These are phyloP conservation scores for Boletus reticuloceps DNA, from an alignment of 768 basidiomycete species.

Conservation along the genomic window DNA sequence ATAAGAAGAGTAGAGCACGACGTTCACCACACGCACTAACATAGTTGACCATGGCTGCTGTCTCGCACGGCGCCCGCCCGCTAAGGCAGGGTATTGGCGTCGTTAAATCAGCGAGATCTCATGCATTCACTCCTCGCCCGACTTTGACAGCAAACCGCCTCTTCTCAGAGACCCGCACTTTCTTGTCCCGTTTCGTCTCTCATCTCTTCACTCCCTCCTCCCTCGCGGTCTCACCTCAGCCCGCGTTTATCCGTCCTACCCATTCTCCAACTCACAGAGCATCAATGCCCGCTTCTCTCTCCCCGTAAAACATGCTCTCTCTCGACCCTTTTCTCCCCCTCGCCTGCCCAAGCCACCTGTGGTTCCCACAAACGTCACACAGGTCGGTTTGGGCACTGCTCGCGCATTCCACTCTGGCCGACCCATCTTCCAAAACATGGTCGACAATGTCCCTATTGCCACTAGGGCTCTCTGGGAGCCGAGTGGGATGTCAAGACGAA, in stretches of 20 bases:
- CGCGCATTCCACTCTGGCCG: slow-evolving; percentile 72
- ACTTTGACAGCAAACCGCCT: slow-evolving; percentile 39
- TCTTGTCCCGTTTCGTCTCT: slow-evolving; percentile 54
- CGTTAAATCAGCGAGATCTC: slow-evolving; percentile 32
- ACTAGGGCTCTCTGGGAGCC: slow-evolving; percentile 67
- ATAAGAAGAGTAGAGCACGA: too few relatives aligned
- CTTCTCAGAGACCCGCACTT: slow-evolving; percentile 50
- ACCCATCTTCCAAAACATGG: slow-evolving; percentile 76
- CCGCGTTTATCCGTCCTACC: slow-evolving; percentile 10
- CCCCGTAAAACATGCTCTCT: slow-evolving; percentile 51
- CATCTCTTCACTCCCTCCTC: slow-evolving; percentile 53
- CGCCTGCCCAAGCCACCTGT: slow-evolving; percentile 57
- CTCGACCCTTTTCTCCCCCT: slow-evolving; percentile 41
- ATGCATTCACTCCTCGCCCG: slow-evolving; percentile 32
- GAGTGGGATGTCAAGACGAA: slow-evolving; percentile 62
- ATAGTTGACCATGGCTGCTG: slow-evolving; percentile 16
- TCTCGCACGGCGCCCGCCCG: slow-evolving; percentile 27
- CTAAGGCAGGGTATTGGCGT: slow-evolving; percentile 24
- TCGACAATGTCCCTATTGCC: slow-evolving; percentile 76
- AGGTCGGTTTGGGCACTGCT: slow-evolving; percentile 74
- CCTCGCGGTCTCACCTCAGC: slow-evolving; percentile 9
- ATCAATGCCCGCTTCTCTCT: slow-evolving; percentile 60
- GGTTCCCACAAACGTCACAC: slow-evolving; percentile 50
- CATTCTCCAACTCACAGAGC: slow-evolving; percentile 23
- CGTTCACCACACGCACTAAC: too few relatives aligned